Percentiles rank a stretch among this genome's conserved stretches.
phyloP scores from a whole-genome alignment of 1,284 basidiomycete genomes.

The Peniophora sp. region DNA sequence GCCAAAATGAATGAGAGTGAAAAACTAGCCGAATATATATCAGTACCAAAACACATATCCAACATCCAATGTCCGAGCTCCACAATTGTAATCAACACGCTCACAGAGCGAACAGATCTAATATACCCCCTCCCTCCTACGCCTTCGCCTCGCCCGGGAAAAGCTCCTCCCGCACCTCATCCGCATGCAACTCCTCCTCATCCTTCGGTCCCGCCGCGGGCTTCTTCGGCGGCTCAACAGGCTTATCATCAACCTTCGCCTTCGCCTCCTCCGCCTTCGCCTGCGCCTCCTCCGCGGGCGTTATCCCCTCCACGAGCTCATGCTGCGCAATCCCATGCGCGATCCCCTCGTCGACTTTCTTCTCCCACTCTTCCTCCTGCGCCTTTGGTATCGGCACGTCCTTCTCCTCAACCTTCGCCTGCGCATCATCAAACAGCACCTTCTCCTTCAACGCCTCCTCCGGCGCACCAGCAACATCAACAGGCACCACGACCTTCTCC shows the following conservation, averaged over 20 bases:
- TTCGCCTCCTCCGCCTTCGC: neutral
- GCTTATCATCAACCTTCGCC: neutral
- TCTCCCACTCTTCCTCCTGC: neutral
- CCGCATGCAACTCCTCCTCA: slow-evolving; percentile 41
- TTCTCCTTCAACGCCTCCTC: neutral
- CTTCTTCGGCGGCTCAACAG: slow-evolving; percentile 5
- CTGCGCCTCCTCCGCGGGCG: neutral
- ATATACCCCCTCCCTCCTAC: neutral
- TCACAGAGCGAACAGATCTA: too few species aligned
- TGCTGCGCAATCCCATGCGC: neutral
- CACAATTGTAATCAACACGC: too few species aligned
- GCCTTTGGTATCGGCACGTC: neutral
- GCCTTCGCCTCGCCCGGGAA: slow-evolving; percentile 27
- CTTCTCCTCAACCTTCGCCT: neutral
- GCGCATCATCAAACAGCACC: neutral
- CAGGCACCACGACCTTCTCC: neutral
- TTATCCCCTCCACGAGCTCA: neutral
- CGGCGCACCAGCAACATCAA: slow-evolving; percentile 1
- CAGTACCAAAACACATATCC: too few species aligned
- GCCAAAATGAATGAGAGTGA: too few species aligned
- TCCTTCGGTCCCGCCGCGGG: slow-evolving; percentile 29
- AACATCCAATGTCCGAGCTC: too few species aligned
- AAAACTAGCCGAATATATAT: too few species aligned
- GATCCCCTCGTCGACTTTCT: slow-evolving; percentile 3
- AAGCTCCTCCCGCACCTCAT: slow-evolving; percentile 46